A percentile compares a stretch with the other conserved stretches of the same genome.
These are phyloP conservation scores for Stenogyne calaminthoides DNA, from an alignment of 305 asterid species.

Conservation along the genomic window DNA sequence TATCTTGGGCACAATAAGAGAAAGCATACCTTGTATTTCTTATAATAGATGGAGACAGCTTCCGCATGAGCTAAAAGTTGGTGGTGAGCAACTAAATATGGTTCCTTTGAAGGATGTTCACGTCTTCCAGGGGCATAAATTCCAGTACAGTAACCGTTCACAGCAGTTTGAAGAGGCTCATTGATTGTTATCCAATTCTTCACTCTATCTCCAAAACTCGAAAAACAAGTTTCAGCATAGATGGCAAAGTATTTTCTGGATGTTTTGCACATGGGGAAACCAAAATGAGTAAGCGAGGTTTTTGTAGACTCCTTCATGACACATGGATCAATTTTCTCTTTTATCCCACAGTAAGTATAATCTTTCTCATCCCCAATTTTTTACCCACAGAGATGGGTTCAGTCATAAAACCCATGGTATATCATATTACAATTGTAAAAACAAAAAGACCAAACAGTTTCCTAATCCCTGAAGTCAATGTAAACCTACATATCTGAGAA, in stretches of 20 bases:
- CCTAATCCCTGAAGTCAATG: background rate
- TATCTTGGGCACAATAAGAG: background rate
- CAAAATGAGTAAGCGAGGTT: conserved; percentile 23
- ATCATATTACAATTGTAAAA: background rate
- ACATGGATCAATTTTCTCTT: too few species aligned
- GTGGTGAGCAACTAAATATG: conserved; percentile 57
- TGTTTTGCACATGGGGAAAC: conserved; percentile 35
- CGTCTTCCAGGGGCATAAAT: conserved; percentile 58
- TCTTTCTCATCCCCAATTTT: too few species aligned
- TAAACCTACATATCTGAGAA: background rate
- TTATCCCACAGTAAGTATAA: too few species aligned
- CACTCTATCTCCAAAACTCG: conserved; percentile 61
- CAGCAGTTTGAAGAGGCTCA: conserved; percentile 64
- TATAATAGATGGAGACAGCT: conserved; percentile 51
- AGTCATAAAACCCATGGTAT: background rate
- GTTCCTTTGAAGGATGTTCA: conserved; percentile 42
- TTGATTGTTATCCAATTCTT: conserved; percentile 65
- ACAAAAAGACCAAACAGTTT: background rate
- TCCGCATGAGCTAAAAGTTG: conserved; percentile 62
- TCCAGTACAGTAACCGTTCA: conserved; percentile 57
- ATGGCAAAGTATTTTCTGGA: conserved; percentile 57
- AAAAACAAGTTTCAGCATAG: conserved; percentile 64
- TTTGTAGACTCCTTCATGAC: background rate
- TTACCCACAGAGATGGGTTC: too few species aligned
- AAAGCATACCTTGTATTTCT: conserved; percentile 44